Base-by-base conservation (phyloP, 192 early-diverging fungal genomes). In the Coemansia sp. region DNA sequence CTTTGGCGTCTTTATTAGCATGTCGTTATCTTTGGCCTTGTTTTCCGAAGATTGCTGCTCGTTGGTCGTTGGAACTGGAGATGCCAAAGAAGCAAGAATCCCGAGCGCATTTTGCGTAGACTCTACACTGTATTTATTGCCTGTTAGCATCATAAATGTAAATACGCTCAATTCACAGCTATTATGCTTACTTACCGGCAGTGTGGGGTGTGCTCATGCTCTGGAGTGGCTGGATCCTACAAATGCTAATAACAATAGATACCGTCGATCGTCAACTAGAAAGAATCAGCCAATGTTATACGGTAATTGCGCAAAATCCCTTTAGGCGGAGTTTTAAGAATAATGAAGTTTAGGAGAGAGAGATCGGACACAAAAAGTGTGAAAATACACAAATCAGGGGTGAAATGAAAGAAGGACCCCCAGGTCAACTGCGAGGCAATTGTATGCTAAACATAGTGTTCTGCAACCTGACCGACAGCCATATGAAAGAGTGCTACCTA, bases 31-130 rank as follows among this genome's bases (percentile, higher is more conserved):
- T 8, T 25, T 11, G 57, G 19, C 4, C 12, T 43, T 43, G 38
- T 10, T 59, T 19, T 10, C 37, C 25, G 38, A 37, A 16, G 35
- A 58, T 3, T 62, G 41, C 22, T 49, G 38, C 17, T 10, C 54
- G 16, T 48, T 66, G 45, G 50, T 51, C 29, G 66, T 23, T 12
- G 78, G 56, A 5, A 61, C 57, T 9, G 78, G 78, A 52, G 72
- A 75, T 14, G 79, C 79, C 51, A 82, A 43, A 2, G 73, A 61
- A 8, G 79, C 79, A 7, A 82, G 79, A 22, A 82, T 72, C 4
- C 79, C 73, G 12, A 82, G 56, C 7, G 73, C 67, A 21, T 70
- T 70, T 37, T 69, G 50, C 9, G 59, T 22, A 12, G 59, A 50
- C 45, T 62, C 70, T 75, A 81, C 57, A 65, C 16, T 22, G 25